Percentiles rank a stretch among this genome's conserved stretches.
Conservation (phyloP, 257 asterid genomes). For the Verbascum thapsus region DNA sequence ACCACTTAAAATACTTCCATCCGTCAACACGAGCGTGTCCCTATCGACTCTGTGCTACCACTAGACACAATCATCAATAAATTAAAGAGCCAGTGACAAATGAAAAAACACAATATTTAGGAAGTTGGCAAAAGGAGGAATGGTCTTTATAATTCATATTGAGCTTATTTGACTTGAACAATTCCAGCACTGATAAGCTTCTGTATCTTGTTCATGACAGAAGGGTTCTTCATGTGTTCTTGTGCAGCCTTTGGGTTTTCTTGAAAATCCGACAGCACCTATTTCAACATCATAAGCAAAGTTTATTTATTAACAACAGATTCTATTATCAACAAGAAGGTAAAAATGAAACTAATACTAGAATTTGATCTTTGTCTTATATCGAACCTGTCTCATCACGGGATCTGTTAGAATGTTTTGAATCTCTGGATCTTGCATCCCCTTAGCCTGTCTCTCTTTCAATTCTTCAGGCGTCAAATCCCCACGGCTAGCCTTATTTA, state of each 20-base stretch:
- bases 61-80: no score
- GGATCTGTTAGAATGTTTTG: slow-evolving; percentile 93
- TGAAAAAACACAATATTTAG: no score
- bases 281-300: not conserved
- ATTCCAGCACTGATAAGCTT: slow-evolving; percentile 89
- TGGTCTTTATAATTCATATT: no score
- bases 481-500: slow-evolving; percentile 89
- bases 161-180: slow-evolving; percentile 69
- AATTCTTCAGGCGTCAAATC: slow-evolving; percentile 88
- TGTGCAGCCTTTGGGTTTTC: slow-evolving; percentile 87
- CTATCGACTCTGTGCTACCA: no score
- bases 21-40: no score
- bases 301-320: no score
- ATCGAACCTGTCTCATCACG: slow-evolving; percentile 88
- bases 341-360: no score
- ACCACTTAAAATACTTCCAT: no score
- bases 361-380: not conserved
- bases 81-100: no score
- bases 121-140: no score
- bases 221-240: slow-evolving; percentile 84
- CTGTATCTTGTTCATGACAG: slow-evolving; percentile 87
- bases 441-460: slow-evolving; percentile 99
- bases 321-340: no score
- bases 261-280: slow-evolving; percentile 78
- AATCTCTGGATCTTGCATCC: slow-evolving; percentile 93